Conservation (phyloP, 2,329 filamentous ascomycete genomes). For the Ophiostoma populinum region DNA sequence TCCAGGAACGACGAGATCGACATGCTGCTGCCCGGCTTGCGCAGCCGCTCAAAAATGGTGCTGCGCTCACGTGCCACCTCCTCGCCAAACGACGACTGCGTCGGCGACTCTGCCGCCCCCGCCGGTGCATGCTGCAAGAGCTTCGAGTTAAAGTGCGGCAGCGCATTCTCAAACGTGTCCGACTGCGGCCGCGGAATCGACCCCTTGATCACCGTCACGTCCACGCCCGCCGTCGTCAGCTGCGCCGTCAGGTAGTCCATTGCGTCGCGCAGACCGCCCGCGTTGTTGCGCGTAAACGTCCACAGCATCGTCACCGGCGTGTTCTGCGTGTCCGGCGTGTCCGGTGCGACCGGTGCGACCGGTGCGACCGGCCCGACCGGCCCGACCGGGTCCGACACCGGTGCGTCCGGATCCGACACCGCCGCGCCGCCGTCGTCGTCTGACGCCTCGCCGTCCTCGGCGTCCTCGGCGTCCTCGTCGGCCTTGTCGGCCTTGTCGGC, state of each 20-base stretch:
- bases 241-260: constrained; percentile 85
- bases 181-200: constrained; percentile 97
- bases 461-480: constrained; percentile 19
- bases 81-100: constrained; percentile 67
- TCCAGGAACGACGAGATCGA: constrained; percentile 93
- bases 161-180: constrained; percentile 92
- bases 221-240: constrained; percentile 76
- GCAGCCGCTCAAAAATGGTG: constrained; percentile 77
- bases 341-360: too few species aligned
- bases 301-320: constrained; percentile 49
- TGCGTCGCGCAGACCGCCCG: constrained; percentile 83
- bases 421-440: too few species aligned
- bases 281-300: constrained; percentile 91
- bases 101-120: constrained; percentile 71
- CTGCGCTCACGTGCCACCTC: constrained; percentile 65
- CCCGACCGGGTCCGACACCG: too few species aligned
- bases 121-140: constrained; percentile 82
- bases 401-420: too few species aligned
- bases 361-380: too few species aligned
- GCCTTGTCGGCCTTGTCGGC: too few species aligned
- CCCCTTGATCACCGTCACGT: constrained; percentile 73
- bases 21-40: constrained; percentile 87
- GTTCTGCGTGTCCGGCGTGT: constrained; percentile 20
- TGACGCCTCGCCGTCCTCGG: constrained; percentile 39
- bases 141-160: constrained; percentile 95